Evolutionary conservation across 345 rosid species (phyloP), one percentile per base, ranked within the genome.

Genomic region (Populus davidiana): DNA sequence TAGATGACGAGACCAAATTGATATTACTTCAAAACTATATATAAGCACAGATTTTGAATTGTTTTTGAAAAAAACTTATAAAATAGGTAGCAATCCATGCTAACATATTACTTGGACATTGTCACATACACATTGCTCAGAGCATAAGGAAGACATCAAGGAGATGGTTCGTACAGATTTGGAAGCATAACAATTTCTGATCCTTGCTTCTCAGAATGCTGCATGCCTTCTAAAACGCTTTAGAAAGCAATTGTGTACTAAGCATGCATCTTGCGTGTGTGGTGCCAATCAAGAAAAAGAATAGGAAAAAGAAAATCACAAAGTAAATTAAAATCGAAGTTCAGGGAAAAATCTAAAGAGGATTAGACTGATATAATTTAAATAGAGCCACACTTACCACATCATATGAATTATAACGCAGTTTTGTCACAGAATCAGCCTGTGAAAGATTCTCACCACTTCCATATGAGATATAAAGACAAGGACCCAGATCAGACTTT

Each of bases 401-500:
- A 83, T 93, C 98, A 86, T 89, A 90, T 69, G 90, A 78, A 79
- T 92, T 83, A 47, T 86, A 93, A 70, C 91, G 86, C 47, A 96
- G 81, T 76, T 90, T 93, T 84, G 85, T 87, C 81, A 90, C 88
- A 38, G 87, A 84, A 81, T 85, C 89, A 63, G 87, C 85, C 80
- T 79, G 90, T 41, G 56, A 78, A 81, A 78, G 80, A 82, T 86
- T 90, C 75, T 90, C 93, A 70, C 97, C 89, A 78, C 98, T 88
- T 77, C 88, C 80, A 86, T 92, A 91, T 25, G 94, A 91, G 77
- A 94, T 91, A 79, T 90, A 86, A 69, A 96, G 83, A 75, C 79
- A 88, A 23, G 99, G 99, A 67, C 98, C 99, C 9, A 90, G 81
- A 67, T 89, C 89, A 67, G 92, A 88, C 80, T 78, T 78, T 64